phyloP scores from a whole-genome alignment of 139 green algal species.

The Picochlorum sp. region DNA sequence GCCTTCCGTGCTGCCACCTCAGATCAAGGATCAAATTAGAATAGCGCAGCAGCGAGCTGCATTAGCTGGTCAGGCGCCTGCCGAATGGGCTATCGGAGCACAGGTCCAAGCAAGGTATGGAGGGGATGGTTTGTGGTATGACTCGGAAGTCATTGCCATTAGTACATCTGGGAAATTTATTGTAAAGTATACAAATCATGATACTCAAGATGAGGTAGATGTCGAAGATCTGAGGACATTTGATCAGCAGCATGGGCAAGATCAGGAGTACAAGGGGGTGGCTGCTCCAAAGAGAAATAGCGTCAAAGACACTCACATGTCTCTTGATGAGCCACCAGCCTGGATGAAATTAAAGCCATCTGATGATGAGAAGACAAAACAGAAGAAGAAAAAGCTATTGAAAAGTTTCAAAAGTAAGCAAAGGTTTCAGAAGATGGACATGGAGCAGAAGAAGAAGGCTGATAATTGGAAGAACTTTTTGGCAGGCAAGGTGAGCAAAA shows the following conservation, averaged over 20 bases:
- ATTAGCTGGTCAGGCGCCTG: constrained; percentile 51
- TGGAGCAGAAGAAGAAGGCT: constrained; percentile 32
- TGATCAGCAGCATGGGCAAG: constrained; percentile 9
- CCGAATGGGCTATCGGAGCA: constrained; percentile 66
- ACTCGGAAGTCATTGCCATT: constrained; percentile 29
- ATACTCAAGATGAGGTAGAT: constrained; percentile 55
- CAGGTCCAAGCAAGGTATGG: constrained; percentile 53
- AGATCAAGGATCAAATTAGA: constrained; percentile 68
- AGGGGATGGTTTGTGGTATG: constrained; percentile 36
- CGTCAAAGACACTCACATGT: constrained; percentile 47
- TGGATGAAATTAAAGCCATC: constrained; percentile 70
- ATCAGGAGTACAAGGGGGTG: constrained; percentile 49
- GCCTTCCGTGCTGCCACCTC: constrained; percentile 43
- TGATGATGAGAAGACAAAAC: constrained; percentile 70
- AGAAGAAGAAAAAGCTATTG: constrained; percentile 73
- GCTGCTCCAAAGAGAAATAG: constrained; percentile 61
- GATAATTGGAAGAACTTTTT: constrained; percentile 30
- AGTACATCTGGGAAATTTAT: constrained; percentile 48
- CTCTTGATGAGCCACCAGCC: constrained; percentile 33
- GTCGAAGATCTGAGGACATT: constrained; percentile 29
- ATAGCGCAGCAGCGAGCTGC: constrained; percentile 57
- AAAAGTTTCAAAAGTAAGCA: constrained; percentile 79
- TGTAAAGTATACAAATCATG: constrained; percentile 64
- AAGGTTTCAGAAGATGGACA: constrained; percentile 69
- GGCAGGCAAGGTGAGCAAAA: constrained; percentile 18